Evolutionary conservation across 805 yeast species (phyloP), one percentile per base, ranked within the genome.

Genomic region (Kuraishia ogatae): DNA sequence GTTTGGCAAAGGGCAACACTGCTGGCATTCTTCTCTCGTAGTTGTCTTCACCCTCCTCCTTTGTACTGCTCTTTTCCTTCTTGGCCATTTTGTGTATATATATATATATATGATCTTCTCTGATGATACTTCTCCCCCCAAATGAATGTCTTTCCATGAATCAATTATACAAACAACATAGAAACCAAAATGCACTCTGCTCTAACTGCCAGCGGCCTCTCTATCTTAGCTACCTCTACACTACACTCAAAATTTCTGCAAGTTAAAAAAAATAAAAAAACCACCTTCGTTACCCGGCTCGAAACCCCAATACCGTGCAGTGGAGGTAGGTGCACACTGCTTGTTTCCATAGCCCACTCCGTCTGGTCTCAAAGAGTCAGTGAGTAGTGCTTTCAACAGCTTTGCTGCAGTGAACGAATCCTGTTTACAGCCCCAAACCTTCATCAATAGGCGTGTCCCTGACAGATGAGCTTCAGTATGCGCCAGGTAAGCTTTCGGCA

Each of bases 1-100:
- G 99, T 66, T 83, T 78, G 54, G 99, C 97, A 72, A 94, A 93
- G 55, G 97, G 87, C 62, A 94, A 79, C 56, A 87, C 83, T 21
- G 97, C 97, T 53, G 96, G 85, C 73, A 94, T 74, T 74, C 97
- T 85, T 66, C 80, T 80, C 59, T 94, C 99, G 75, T 94, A 94
- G 82, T 93, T 91, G 71, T 89, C 96, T 62, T 80, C 85, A 52
- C 66, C 61, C 11, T 71, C 73, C 57, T 68, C 70, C 64, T 74
- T 73, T 26, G 55, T 50, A 52, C 56, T 55, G 35, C 73, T 71
- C 60, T 72, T 71, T 57, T 71, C 74, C 68, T 79, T 79, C 74
- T 82, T 73, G 46, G 74, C 73, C 78, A 74, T 74, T 59, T 48
- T 63, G 22, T 47, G 29, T 54, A 46, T 54, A 13, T 54, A 11